A percentile compares a stretch with the other conserved stretches of the same genome.
Evolutionary conservation across 2,329 filamentous ascomycete genomes (phyloP).

Genomic region (Neurospora sp.): DNA sequence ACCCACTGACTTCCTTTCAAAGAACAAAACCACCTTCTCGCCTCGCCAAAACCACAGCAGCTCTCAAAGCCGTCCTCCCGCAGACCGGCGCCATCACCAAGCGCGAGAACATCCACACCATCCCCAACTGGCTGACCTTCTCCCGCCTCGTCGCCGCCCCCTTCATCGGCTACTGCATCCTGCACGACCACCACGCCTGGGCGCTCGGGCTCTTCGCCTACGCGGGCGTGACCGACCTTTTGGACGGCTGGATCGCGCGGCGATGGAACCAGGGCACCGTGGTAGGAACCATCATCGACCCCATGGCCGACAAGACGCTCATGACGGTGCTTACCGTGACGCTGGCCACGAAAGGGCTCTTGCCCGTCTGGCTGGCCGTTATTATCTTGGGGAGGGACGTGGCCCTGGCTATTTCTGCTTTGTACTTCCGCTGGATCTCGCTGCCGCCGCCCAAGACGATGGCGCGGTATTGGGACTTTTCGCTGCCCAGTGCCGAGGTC

Average conservation of each 20-base stretch:
- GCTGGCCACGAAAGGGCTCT: slow-evolving; percentile 68
- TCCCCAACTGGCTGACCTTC: slow-evolving; percentile 90
- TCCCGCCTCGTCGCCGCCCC: slow-evolving; percentile 77
- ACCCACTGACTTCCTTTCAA: neutral
- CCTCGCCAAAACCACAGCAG: neutral
- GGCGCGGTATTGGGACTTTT: slow-evolving; percentile 92
- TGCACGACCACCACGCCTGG: slow-evolving; percentile 69
- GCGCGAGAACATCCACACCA: slow-evolving; percentile 90
- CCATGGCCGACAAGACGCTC: slow-evolving; percentile 91
- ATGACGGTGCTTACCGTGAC: slow-evolving; percentile 91
- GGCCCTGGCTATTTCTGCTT: slow-evolving; percentile 71
- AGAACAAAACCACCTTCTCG: neutral
- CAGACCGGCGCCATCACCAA: slow-evolving; percentile 20
- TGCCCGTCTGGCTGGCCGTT: slow-evolving; percentile 82
- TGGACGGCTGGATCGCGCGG: slow-evolving; percentile 91
- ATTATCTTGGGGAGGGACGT: slow-evolving; percentile 86
- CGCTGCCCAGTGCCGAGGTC: slow-evolving; percentile 76
- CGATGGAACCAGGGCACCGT: slow-evolving; percentile 84
- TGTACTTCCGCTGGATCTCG: slow-evolving; percentile 95
- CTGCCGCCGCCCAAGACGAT: slow-evolving; percentile 91
- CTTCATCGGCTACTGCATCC: slow-evolving; percentile 76
- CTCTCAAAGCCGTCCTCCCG: neutral
- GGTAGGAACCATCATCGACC: slow-evolving; percentile 88
- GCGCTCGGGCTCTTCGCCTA: slow-evolving; percentile 85
- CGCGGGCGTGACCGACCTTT: slow-evolving; percentile 80